A percentile compares a stretch with the other conserved stretches of the same genome.
Evolutionary conservation across 2,329 filamentous ascomycete genomes (phyloP).

Genomic region (Coniochaeta prunicola): DNA sequence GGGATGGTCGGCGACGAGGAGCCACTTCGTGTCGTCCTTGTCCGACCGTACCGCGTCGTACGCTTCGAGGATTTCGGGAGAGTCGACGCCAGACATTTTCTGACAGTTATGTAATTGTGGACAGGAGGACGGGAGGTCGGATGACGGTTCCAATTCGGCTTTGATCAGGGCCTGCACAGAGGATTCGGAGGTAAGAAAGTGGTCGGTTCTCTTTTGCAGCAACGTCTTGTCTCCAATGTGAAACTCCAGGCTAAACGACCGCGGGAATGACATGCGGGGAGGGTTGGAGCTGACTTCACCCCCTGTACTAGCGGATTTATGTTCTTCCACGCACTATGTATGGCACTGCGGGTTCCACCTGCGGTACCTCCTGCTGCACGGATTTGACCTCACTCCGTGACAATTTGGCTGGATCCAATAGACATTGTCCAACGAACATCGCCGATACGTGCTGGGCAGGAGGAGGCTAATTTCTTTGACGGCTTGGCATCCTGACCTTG

Average conservation of each 20-base stretch:
- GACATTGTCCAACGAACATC: no score
- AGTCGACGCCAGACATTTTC: slow-evolving; percentile 53
- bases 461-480: no score
- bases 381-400: no score
- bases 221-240: background rate
- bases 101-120: background rate
- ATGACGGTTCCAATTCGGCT: background rate
- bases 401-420: no score
- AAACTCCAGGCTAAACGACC: background rate
- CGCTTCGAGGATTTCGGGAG: slow-evolving; percentile 53
- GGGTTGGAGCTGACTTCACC: background rate
- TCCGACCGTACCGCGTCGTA: slow-evolving; percentile 62
- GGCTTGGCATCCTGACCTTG: no score
- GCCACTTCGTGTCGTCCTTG: slow-evolving; percentile 60
- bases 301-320: background rate
- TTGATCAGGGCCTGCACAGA: background rate
- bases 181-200: background rate
- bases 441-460: no score
- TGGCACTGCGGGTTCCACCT: background rate
- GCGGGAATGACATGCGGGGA: background rate
- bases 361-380: no score
- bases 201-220: background rate
- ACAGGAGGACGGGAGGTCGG: background rate
- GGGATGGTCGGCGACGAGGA: slow-evolving; percentile 55
- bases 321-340: background rate